Percentiles rank a stretch among this genome's conserved stretches.
These are phyloP conservation scores for Pestalotiopsis sp. DNA, from an alignment of 2,329 filamentous ascomycete species.

Conservation along the genomic window DNA sequence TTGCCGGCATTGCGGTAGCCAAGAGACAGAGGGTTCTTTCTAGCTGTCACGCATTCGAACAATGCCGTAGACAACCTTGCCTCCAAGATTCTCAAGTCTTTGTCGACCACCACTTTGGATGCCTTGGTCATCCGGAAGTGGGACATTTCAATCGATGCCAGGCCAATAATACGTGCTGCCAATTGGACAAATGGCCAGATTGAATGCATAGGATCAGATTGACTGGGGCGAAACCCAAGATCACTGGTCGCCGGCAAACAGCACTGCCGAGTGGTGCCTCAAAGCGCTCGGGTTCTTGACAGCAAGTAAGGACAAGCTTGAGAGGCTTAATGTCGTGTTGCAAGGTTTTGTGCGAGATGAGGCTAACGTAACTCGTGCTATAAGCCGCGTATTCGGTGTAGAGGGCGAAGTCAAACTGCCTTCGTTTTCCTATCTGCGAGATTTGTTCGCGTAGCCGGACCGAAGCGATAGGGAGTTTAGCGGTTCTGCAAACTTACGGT, in stretches of 20 bases:
- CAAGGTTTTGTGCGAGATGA: not conserved
- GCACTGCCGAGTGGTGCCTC: not conserved
- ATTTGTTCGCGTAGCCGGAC: no score
- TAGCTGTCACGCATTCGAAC: not conserved
- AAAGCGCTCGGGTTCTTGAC: not conserved
- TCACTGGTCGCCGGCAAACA: not conserved
- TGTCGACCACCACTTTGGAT: not conserved
- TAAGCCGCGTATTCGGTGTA: no score
- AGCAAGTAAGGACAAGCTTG: not conserved
- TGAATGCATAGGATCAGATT: no score
- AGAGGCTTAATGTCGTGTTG: not conserved
- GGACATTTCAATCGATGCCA: not conserved
- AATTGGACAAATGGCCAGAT: not conserved
- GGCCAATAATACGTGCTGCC: not conserved
- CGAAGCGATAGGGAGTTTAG: no score
- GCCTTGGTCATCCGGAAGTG: not conserved
- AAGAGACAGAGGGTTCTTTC: not conserved
- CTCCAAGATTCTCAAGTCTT: not conserved
- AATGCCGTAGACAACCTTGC: not conserved
- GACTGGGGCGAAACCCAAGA: no score
- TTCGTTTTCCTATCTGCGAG: no score
- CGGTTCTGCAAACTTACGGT: no score
- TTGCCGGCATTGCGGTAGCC: not conserved
- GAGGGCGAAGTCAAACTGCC: no score
- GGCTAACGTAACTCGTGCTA: no score